Percentiles rank a stretch among this genome's conserved stretches.
Evolutionary conservation across 192 early-diverging fungal species (phyloP).

Genomic region (Entomortierella parvispora): DNA sequence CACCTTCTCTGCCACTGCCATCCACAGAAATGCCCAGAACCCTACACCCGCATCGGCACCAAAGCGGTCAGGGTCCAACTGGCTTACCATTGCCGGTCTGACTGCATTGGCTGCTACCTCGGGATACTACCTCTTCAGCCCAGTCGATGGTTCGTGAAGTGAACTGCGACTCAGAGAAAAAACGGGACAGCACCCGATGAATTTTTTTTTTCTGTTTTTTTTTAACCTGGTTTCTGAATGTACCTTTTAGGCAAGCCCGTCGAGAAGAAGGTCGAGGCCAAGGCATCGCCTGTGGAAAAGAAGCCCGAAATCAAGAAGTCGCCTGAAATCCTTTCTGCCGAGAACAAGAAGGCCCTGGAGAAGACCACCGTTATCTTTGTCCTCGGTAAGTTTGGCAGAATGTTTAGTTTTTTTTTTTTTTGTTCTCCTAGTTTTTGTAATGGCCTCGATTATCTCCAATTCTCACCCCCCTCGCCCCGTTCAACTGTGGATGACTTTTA

Average conservation of each 20-base stretch:
- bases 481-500: neutral
- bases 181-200: neutral
- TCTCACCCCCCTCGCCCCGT: neutral
- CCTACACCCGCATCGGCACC: neutral
- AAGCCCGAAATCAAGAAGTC: constrained; percentile 7
- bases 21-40: constrained; percentile 20
- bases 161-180: neutral
- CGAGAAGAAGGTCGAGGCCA: constrained; percentile 13
- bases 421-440: neutral
- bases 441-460: neutral
- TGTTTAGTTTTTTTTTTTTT: neutral
- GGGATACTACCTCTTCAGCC: constrained; percentile 52
- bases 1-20: constrained; percentile 26
- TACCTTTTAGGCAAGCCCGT: constrained; percentile 1
- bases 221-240: neutral
- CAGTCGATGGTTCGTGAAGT: constrained; percentile 39
- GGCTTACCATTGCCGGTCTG: constrained; percentile 38
- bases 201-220: neutral
- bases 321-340: constrained; percentile 13
- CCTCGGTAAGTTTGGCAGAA: constrained; percentile 68
- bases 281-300: constrained; percentile 10
- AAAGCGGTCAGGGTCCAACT: constrained; percentile 24
- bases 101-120: constrained; percentile 45
- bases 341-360: constrained; percentile 47
- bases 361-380: constrained; percentile 89